Percentiles rank a stretch among this genome's conserved stretches.
phyloP scores from a whole-genome alignment of 345 rosid species.

The Atalantia buxifolia region DNA sequence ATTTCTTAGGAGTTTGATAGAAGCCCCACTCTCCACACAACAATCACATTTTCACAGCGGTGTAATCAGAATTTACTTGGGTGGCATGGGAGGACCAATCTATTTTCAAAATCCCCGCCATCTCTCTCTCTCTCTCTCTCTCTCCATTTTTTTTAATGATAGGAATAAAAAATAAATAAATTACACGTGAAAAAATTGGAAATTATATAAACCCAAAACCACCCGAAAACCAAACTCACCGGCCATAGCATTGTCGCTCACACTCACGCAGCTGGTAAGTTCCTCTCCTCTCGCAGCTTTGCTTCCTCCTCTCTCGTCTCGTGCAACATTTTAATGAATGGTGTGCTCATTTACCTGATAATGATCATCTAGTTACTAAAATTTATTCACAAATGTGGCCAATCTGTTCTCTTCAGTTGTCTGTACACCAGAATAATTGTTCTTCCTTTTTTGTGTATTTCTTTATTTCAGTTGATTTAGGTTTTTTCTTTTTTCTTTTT shows the following conservation, averaged over 20 bases:
- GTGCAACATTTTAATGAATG: not conserved
- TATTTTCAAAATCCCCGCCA: too few species aligned
- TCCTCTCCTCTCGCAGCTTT: not conserved
- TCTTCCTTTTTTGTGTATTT: too few species aligned
- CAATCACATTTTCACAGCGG: too few species aligned
- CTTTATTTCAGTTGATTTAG: not conserved
- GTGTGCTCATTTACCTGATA: not conserved
- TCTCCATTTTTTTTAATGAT: too few species aligned
- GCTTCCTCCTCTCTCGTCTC: not conserved
- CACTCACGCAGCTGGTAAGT: not conserved
- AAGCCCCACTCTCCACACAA: too few species aligned
- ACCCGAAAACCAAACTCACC: not conserved
- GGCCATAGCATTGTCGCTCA: not conserved
- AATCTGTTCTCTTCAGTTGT: not conserved
- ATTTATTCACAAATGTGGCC: not conserved
- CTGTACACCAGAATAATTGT: not conserved
- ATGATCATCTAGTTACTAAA: too few species aligned
- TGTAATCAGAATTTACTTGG: too few species aligned
- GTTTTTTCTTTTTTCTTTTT: too few species aligned
- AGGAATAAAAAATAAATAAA: too few species aligned
- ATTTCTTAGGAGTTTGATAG: too few species aligned
- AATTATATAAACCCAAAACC: not conserved
- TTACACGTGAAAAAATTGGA: not conserved
- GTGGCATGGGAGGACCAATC: too few species aligned
- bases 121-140: too few species aligned